These are phyloP conservation scores for Phytophthora citrophthora DNA, from an alignment of 352 stramenopile genomes.

Conservation along the genomic window DNA sequence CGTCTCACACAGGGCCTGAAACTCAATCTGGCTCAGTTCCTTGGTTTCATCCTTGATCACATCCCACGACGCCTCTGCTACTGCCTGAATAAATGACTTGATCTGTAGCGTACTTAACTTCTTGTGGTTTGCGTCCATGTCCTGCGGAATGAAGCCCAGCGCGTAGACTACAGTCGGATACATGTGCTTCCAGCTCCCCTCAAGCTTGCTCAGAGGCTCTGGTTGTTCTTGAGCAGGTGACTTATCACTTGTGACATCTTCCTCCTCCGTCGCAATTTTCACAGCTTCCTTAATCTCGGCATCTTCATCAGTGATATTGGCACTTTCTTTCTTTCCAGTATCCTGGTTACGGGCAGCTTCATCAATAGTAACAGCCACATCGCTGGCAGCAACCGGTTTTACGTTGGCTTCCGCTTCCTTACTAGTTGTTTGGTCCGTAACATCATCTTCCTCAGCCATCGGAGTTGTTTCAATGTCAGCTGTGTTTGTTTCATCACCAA, in stretches of 20 bases:
- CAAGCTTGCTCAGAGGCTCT: constrained; percentile 14
- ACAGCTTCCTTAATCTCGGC: background rate
- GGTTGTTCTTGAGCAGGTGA: constrained; percentile 11
- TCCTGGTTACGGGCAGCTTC: background rate
- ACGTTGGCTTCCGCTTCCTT: background rate
- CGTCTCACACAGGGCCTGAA: constrained; percentile 79
- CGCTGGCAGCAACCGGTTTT: background rate
- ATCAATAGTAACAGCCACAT: background rate
- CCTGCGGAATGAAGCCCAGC: constrained; percentile 65
- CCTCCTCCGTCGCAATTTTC: constrained; percentile 4
- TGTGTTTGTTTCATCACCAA: background rate
- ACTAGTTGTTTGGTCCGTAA: background rate
- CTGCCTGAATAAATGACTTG: constrained; percentile 85
- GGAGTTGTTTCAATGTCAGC: constrained; percentile 15
- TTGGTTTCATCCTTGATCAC: constrained; percentile 54
- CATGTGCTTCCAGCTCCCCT: constrained; percentile 58
- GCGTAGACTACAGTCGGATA: constrained; percentile 78
- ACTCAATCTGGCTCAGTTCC: constrained; percentile 67
- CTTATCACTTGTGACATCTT: constrained; percentile 8
- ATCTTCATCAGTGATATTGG: constrained; percentile 2
- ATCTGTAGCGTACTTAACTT: constrained; percentile 85
- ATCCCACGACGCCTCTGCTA: constrained; percentile 72
- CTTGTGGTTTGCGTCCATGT: constrained; percentile 48
- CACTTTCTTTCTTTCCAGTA: constrained; percentile 3
- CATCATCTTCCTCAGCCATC: constrained; percentile 7